Evolutionary conservation across 495 filamentous ascomycete genomes (phyloP).

Genomic region (Pyrenula massariospora): DNA sequence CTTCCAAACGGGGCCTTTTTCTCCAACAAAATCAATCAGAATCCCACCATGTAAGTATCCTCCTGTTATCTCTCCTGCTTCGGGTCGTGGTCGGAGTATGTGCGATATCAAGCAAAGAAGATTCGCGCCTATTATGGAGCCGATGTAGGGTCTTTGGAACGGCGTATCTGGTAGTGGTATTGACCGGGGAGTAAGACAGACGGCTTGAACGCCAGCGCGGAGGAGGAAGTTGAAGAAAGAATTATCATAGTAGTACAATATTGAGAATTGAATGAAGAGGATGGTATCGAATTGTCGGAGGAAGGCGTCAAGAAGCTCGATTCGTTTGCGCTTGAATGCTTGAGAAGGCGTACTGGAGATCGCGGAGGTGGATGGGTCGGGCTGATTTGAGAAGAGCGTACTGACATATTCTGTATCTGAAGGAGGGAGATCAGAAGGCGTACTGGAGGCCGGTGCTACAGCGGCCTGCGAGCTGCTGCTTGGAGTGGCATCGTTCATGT

Average conservation of each 20-base stretch:
- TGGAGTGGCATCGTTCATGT: not conserved
- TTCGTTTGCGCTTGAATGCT: conserved; percentile 28
- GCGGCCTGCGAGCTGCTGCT: not conserved
- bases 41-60: conserved; percentile 79
- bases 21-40: conserved; percentile 79
- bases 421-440: not conserved
- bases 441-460: not conserved
- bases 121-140: conserved; percentile 59
- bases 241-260: conserved; percentile 85
- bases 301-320: conserved; percentile 55
- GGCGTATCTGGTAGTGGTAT: conserved; percentile 46
- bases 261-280: conserved; percentile 70
- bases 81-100: conserved; percentile 44
- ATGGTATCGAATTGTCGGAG: conserved; percentile 65
- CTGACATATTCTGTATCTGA: not conserved
- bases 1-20: conserved; percentile 60
- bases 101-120: conserved; percentile 64
- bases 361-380: not conserved
- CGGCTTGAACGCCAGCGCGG: conserved; percentile 58
- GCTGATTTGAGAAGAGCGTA: not conserved
- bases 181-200: conserved; percentile 72
- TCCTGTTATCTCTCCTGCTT: conserved; percentile 62
- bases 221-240: conserved; percentile 62
- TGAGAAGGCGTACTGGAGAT: conserved; percentile 9
- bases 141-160: conserved; percentile 52